Evolutionary conservation across 495 filamentous ascomycete genomes (phyloP).

Genomic region (Daldinia vernicosa): DNA sequence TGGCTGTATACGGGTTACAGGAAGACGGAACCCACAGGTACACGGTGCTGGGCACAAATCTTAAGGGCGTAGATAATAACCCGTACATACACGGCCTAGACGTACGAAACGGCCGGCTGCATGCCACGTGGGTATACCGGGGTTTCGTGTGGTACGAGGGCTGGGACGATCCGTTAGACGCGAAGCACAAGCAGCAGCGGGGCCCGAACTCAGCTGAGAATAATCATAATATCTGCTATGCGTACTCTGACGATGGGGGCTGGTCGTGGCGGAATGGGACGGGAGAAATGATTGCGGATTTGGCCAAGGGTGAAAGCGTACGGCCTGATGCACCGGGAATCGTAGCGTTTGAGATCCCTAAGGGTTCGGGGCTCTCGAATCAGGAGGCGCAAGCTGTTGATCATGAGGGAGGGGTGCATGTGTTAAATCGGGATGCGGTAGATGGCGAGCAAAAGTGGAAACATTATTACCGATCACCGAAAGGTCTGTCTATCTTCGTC

Average conservation of each 20-base stretch:
- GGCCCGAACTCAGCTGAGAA: conserved; percentile 57
- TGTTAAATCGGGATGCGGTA: conserved; percentile 54
- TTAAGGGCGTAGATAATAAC: conserved; percentile 57
- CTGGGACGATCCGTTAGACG: conserved; percentile 54
- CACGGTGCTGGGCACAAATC: conserved; percentile 49
- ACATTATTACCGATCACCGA: conserved; percentile 55
- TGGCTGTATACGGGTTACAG: conserved; percentile 48
- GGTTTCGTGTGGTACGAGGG: conserved; percentile 54
- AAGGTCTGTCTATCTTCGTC: conserved; percentile 40
- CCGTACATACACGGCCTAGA: conserved; percentile 60
- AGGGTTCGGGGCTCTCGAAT: conserved; percentile 54
- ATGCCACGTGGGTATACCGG: conserved; percentile 60
- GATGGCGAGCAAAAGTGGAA: conserved; percentile 53
- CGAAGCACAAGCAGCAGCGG: conserved; percentile 55
- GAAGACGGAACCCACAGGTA: conserved; percentile 30
- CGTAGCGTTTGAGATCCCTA: conserved; percentile 52
- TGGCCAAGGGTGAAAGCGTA: conserved; percentile 48
- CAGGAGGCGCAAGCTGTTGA: conserved; percentile 61
- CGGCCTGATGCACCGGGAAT: conserved; percentile 49
- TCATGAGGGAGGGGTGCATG: conserved; percentile 54
- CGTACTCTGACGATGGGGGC: conserved; percentile 55
- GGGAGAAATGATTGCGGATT: conserved; percentile 46
- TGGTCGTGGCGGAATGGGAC: conserved; percentile 52
- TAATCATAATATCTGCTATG: conserved; percentile 58
- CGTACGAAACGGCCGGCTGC: conserved; percentile 44